phyloP scores from a whole-genome alignment of 352 stramenopile species.

The Elongisporangium anandrum region DNA sequence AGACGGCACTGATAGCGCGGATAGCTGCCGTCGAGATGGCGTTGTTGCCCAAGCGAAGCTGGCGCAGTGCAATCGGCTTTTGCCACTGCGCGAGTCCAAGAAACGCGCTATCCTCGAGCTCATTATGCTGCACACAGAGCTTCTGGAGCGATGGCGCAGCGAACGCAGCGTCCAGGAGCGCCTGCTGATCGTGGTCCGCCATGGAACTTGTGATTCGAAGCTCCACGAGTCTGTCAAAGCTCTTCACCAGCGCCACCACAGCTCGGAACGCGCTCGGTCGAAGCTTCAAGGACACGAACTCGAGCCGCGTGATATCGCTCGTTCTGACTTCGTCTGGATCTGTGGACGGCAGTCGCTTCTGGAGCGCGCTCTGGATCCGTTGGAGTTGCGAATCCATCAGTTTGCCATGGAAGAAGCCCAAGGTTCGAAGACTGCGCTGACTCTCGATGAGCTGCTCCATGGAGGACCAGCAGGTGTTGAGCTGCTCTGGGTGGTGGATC shows the following conservation, averaged over 20 bases:
- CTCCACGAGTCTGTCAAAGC: slow-evolving; percentile 28
- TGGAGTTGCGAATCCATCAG: slow-evolving; percentile 38
- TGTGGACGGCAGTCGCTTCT: not conserved
- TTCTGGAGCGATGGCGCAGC: slow-evolving; percentile 23
- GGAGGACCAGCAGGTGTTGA: slow-evolving; percentile 41
- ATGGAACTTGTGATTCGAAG: slow-evolving; percentile 61
- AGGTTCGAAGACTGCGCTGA: slow-evolving; percentile 27
- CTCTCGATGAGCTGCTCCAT: slow-evolving; percentile 25
- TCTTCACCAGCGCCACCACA: slow-evolving; percentile 35
- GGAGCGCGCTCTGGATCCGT: slow-evolving; percentile 27
- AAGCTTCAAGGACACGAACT: slow-evolving; percentile 74
- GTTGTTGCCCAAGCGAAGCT: slow-evolving; percentile 61
- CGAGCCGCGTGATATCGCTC: slow-evolving; percentile 29
- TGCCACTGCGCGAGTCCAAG: slow-evolving; percentile 12
- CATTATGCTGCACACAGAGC: slow-evolving; percentile 75
- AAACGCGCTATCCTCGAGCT: slow-evolving; percentile 70
- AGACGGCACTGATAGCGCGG: slow-evolving; percentile 34
- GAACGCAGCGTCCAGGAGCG: slow-evolving; percentile 39
- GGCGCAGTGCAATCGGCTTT: slow-evolving; percentile 23
- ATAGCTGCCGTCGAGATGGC: slow-evolving; percentile 45
- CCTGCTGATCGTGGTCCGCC: slow-evolving; percentile 49
- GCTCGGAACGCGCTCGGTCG: slow-evolving; percentile 31
- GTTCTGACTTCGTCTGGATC: not conserved
- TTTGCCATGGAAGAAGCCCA: slow-evolving; percentile 76
- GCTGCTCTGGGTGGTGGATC: slow-evolving; percentile 72